Evolutionary conservation across 2,329 filamentous ascomycete genomes (phyloP).

Genomic region (Aspergillus versicolor): DNA sequence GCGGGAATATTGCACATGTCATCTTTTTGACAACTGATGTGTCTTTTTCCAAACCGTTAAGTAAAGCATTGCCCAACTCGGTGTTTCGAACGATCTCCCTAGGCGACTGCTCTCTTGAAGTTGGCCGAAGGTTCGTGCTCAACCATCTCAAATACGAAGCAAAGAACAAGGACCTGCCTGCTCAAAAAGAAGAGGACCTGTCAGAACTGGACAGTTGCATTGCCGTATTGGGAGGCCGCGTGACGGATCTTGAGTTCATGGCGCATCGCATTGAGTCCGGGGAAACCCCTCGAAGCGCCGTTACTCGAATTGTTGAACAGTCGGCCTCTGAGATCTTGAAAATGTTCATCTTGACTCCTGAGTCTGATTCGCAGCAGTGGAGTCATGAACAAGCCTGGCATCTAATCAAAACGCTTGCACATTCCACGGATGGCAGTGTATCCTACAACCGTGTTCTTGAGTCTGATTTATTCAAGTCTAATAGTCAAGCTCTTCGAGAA

Average conservation of each 20-base stretch:
- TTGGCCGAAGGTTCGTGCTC: slow-evolving; percentile 88
- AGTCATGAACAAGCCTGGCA: slow-evolving; percentile 86
- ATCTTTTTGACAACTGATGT: slow-evolving; percentile 91
- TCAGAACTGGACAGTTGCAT: slow-evolving; percentile 78
- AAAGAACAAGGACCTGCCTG: slow-evolving; percentile 36
- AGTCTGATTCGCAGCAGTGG: slow-evolving; percentile 65
- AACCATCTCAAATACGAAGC: slow-evolving; percentile 64
- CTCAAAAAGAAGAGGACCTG: slow-evolving; percentile 53
- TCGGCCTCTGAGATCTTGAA: slow-evolving; percentile 88
- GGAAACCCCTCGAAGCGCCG: slow-evolving; percentile 74
- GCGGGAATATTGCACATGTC: slow-evolving; percentile 87
- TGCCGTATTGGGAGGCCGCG: slow-evolving; percentile 76
- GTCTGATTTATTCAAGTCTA: slow-evolving; percentile 69
- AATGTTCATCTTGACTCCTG: slow-evolving; percentile 73
- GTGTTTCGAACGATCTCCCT: slow-evolving; percentile 85
- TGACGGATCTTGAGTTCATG: slow-evolving; percentile 94
- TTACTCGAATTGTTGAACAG: slow-evolving; percentile 85
- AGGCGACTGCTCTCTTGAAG: slow-evolving; percentile 80
- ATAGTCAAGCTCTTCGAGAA: slow-evolving; percentile 72
- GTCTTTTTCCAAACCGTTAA: slow-evolving; percentile 81
- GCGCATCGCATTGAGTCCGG: slow-evolving; percentile 86
- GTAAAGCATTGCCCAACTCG: slow-evolving; percentile 83
- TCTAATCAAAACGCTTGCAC: slow-evolving; percentile 74
- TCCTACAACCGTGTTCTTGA: slow-evolving; percentile 85
- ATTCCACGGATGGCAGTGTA: slow-evolving; percentile 58